phyloP scores from a whole-genome alignment of 768 basidiomycete species.

The Termitomyces sp. region DNA sequence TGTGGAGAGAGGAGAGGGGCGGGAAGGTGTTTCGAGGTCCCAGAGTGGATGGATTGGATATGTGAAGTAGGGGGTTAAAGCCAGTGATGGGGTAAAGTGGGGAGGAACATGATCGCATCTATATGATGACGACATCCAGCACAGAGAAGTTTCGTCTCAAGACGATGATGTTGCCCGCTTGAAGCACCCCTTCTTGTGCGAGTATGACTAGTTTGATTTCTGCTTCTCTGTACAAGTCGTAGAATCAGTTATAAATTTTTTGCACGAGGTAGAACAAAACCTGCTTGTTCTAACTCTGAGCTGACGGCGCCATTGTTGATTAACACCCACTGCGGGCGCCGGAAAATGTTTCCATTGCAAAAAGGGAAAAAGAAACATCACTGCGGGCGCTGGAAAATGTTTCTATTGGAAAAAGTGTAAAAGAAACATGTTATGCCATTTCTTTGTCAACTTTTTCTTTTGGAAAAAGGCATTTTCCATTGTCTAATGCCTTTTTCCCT shows the following conservation, averaged over 20 bases:
- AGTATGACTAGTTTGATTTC: slow-evolving; percentile 42
- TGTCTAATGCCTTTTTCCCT: too few relatives aligned
- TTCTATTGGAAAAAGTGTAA: too few relatives aligned
- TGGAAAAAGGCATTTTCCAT: too few relatives aligned
- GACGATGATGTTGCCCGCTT: slow-evolving; percentile 49
- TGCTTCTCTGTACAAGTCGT: slow-evolving; percentile 25
- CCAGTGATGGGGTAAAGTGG: neutral
- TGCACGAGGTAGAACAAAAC: slow-evolving; percentile 21
- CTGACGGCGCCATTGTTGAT: slow-evolving; percentile 1
- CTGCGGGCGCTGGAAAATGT: too few relatives aligned
- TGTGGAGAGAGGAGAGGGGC: slow-evolving; percentile 25
- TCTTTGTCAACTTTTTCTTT: too few relatives aligned
- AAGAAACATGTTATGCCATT: too few relatives aligned
- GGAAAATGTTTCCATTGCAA: too few relatives aligned
- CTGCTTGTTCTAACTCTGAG: slow-evolving; percentile 20
- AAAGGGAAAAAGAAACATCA: too few relatives aligned
- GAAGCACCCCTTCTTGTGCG: slow-evolving; percentile 37
- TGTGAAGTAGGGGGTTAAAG: neutral
- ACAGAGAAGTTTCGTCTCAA: slow-evolving; percentile 45
- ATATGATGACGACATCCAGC: slow-evolving; percentile 27
- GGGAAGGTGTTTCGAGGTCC: slow-evolving; percentile 32
- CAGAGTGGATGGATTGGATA: slow-evolving; percentile 39
- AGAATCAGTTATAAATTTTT: neutral
- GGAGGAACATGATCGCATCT: neutral
- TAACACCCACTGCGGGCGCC: too few relatives aligned